Base-by-base conservation (phyloP, 2,329 filamentous ascomycete species). In the Colletotrichum magnum region DNA sequence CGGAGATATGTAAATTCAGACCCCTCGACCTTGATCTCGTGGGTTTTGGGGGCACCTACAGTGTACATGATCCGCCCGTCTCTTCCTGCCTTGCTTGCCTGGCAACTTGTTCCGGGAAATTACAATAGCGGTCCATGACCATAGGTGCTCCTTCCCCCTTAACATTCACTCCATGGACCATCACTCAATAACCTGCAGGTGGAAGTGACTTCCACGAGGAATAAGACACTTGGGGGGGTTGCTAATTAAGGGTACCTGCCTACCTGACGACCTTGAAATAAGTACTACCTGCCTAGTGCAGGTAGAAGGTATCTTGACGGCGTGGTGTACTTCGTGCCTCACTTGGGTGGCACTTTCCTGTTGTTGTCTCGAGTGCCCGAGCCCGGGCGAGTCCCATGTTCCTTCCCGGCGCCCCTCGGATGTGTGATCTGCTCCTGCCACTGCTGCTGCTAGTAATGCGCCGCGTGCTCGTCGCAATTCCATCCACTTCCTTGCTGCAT, bases 91-190 rank as follows among this genome's bases (percentile, higher is more conserved):
- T 16, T 43, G 39, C 13, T 24, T 50, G 47, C 21, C 47, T 21
- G 18, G 16, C 32, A 28, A 15, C 15, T 41, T 45, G 39, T 43
- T 32, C 58, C 24, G 36, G 58, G 58, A 61, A 61, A 61, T 61
- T 61, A 48, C 16, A 53, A 41, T 61, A 36, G 48, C 36, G 43
- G 26, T 16, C 16, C 7, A 24, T 4, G 21, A 24, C n/a, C 12
- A 50, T n/a, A 5, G 1, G 16, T 7, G 47, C 18, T 12, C 18
- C 47, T 50, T 50, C n/a, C 41, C 41, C 7, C 32, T 36, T 15
- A 18, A n/a, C 43, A 47, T 6, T 47, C 45, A n/a, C 45, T 47
- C 13, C 45, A 24, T 24, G 21, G 21, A 24, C 21, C 21, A 24
- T 47, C 15, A 16, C 15, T 16, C 15, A 18, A 4, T 5, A 47